These are phyloP conservation scores for Daldinia loculata DNA, from an alignment of 495 filamentous ascomycete genomes.

Conservation along the genomic window DNA sequence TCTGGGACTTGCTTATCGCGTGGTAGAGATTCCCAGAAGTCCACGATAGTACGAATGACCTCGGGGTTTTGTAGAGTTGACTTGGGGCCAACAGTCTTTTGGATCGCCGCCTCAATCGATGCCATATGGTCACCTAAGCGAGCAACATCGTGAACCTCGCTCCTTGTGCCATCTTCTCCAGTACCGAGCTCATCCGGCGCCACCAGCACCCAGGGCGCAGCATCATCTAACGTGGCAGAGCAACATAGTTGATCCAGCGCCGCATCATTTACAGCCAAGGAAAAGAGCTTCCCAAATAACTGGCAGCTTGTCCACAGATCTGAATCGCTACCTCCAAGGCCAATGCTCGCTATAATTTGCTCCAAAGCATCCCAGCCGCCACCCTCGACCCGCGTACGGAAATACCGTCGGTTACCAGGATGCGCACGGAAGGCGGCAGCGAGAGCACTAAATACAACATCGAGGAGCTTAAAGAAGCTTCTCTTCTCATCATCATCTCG, in stretches of 20 bases:
- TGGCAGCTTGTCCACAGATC: constrained; percentile 72
- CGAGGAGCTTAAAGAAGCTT: constrained; percentile 72
- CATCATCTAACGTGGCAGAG: constrained; percentile 44
- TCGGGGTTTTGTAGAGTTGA: constrained; percentile 69
- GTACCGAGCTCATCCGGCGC: constrained; percentile 41
- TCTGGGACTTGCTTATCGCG: constrained; percentile 51
- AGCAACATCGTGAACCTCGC: constrained; percentile 34
- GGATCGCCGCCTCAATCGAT: constrained; percentile 53
- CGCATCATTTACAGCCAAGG: constrained; percentile 82
- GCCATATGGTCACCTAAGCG: constrained; percentile 41
- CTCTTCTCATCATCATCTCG: constrained; percentile 67
- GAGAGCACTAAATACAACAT: constrained; percentile 73
- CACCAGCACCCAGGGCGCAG: constrained; percentile 48
- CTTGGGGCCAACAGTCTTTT: constrained; percentile 60
- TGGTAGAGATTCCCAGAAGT: constrained; percentile 71
- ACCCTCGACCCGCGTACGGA: constrained; percentile 73
- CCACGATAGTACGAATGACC: constrained; percentile 68
- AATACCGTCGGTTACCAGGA: constrained; percentile 87
- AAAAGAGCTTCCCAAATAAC: constrained; percentile 84
- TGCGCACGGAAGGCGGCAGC: constrained; percentile 81
- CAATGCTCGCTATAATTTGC: constrained; percentile 68
- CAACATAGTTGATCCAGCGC: constrained; percentile 63
- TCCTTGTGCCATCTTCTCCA: constrained; percentile 32
- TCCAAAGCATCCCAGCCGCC: constrained; percentile 82
- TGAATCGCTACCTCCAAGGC: constrained; percentile 65